Evolutionary conservation across 129 eudicot species (phyloP), one percentile per base, ranked within the genome.

Genomic region (Chrysanthemum seticuspe): DNA sequence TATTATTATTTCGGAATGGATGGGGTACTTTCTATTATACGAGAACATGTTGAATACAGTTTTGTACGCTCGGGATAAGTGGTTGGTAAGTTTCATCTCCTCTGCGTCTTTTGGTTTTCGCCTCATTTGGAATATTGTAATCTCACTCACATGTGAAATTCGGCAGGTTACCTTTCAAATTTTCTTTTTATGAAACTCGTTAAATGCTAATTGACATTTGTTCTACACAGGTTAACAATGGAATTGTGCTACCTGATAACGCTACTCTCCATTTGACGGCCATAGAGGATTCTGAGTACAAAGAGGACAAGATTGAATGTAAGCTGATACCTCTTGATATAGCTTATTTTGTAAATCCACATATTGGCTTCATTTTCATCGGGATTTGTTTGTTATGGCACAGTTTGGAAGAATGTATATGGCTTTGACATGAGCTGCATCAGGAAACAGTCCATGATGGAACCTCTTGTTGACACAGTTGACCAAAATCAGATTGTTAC

Each of bases 381-480:
- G 18, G 29, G 47, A 36, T 69, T 65, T 67, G 34, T 27, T 69
- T 73, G 31, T 74, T 60, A 50, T 68, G 56, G 62, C 53, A 50
- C 88, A 95, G 99, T 95, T 79, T 95, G 99, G 97, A 88, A 95
- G 74, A 83, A 82, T 78, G 99, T 95, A 15, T 95, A 90, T 27
- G 99, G 99, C 10, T 95, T 95, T 60, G 95, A 95, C 83, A 95
- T 95, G 99, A 95, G 96, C 85, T 91, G 97, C 79, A 91, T 95
- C 53, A 82, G 93, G 77, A 91, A 95, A 80, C 94, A 90, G 78
- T 76, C 97, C 49, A 83, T 95, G 81, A 74, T 84, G 82, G 99
- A 95, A 66, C 99, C 99, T 52, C 97, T 95, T 71, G 99, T 95
- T 40, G 99, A 95, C 84, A 88, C 88, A 18, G 99, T 95, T 55